Evolutionary conservation across 768 basidiomycete species (phyloP).

Genomic region (Lactifluus hygrophoroides): DNA sequence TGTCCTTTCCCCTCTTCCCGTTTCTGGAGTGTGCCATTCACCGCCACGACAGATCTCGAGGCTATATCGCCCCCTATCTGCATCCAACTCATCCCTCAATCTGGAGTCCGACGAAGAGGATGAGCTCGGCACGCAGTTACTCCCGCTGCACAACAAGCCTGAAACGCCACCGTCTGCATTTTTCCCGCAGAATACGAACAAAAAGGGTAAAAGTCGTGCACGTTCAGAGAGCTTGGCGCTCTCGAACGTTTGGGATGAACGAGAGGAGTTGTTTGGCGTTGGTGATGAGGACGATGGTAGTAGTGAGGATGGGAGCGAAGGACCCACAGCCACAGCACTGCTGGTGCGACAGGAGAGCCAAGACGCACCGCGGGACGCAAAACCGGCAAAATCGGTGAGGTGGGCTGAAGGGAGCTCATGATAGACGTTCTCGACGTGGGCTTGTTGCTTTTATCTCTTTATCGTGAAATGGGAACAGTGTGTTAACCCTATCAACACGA

Average conservation of each 20-base stretch:
- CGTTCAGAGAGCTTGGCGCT: slow-evolving; percentile 25
- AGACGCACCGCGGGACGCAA: not conserved
- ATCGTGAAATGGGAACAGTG: not conserved
- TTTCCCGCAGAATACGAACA: not conserved
- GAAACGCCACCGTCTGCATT: slow-evolving; percentile 7
- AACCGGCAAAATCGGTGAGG: slow-evolving; percentile 13
- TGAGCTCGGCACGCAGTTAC: slow-evolving; percentile 43
- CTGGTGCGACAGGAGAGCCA: not conserved
- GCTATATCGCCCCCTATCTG: slow-evolving; percentile 64
- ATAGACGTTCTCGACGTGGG: not conserved
- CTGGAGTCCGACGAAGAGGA: slow-evolving; percentile 47
- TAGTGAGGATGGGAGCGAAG: not conserved
- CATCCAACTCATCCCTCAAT: slow-evolving; percentile 30
- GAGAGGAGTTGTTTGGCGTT: slow-evolving; percentile 65
- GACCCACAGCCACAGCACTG: not conserved
- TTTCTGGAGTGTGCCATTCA: not conserved
- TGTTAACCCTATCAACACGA: too few species aligned
- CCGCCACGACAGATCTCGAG: slow-evolving; percentile 50
- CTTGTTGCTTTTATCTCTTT: not conserved
- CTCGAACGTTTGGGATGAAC: slow-evolving; percentile 67
- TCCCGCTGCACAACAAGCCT: slow-evolving; percentile 40
- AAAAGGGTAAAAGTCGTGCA: slow-evolving; percentile 13
- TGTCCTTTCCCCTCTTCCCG: not conserved
- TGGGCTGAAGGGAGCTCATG: slow-evolving; percentile 16
- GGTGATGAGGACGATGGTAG: slow-evolving; percentile 33